Evolutionary conservation across 768 basidiomycete species (phyloP).

Genomic region (Auriscalpium orientale): DNA sequence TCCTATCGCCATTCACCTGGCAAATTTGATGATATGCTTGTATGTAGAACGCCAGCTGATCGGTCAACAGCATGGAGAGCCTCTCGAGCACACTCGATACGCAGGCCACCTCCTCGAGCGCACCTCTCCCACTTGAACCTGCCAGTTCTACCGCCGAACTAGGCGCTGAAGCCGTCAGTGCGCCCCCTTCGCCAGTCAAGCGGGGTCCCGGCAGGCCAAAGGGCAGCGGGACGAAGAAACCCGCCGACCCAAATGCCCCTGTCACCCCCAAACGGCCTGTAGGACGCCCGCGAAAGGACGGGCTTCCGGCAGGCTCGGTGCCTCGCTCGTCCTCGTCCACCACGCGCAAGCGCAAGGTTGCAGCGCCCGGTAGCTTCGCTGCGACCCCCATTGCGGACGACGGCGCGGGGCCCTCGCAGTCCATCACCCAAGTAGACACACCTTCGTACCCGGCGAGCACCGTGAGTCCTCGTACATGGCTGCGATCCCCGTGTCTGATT

Average conservation of each 20-base stretch:
- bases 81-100: constrained; percentile 1
- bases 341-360: constrained; percentile 13
- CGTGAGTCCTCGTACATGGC: constrained; percentile 1
- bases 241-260: constrained; percentile 26
- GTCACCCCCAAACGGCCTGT: constrained; percentile 71
- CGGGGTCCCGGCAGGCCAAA: constrained; percentile 73
- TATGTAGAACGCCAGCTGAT: no score
- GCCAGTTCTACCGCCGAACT: neutral
- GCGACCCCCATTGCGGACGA: neutral
- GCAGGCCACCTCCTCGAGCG: no score
- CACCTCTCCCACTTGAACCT: neutral
- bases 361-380: constrained; percentile 26
- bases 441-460: constrained; percentile 3
- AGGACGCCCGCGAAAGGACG: constrained; percentile 75
- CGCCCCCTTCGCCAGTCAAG: constrained; percentile 33
- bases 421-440: neutral
- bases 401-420: neutral
- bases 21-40: no score
- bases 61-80: constrained; percentile 2
- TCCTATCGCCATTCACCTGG: no score
- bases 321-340: constrained; percentile 27
- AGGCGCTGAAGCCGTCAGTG: neutral
- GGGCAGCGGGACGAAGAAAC: constrained; percentile 68
- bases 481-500: neutral
- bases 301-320: constrained; percentile 70